A percentile compares a stretch with the other conserved stretches of the same genome.
These are phyloP conservation scores for Annulohypoxylon maeteangense DNA, from an alignment of 495 filamentous ascomycete genomes.

Conservation along the genomic window DNA sequence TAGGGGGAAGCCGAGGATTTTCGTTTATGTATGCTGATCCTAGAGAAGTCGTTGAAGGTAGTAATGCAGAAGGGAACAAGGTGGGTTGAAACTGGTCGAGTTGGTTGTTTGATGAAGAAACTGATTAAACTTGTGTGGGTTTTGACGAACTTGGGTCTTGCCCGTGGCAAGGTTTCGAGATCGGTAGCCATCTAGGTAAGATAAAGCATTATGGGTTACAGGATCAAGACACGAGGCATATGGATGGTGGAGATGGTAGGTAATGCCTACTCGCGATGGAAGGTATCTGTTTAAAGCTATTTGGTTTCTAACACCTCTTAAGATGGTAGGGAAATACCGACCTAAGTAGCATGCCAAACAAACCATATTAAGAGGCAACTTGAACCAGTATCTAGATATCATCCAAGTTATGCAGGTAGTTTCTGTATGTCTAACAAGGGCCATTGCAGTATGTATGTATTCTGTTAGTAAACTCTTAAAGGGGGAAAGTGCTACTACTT, in stretches of 20 bases:
- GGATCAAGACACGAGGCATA: background rate
- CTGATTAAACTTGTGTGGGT: slow-evolving; percentile 3
- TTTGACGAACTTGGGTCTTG: slow-evolving; percentile 23
- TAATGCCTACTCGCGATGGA: slow-evolving; percentile 11
- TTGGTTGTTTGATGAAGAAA: background rate
- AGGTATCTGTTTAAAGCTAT: background rate
- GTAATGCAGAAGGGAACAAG: background rate
- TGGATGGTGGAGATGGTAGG: background rate
- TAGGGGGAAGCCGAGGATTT: slow-evolving; percentile 19
- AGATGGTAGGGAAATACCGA: background rate
- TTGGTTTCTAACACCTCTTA: background rate
- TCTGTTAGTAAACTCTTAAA: background rate
- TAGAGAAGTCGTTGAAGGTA: background rate
- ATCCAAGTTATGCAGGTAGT: background rate
- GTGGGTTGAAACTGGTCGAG: background rate
- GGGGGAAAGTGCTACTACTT: too few species aligned
- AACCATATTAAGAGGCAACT: slow-evolving; percentile 1
- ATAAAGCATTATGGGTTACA: slow-evolving; percentile 11
- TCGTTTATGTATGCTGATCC: background rate
- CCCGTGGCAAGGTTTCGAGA: slow-evolving; percentile 1
- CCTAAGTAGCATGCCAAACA: too few species aligned
- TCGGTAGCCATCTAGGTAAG: slow-evolving; percentile 26
- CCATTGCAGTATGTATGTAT: background rate
- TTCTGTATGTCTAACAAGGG: background rate
- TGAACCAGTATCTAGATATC: background rate